phyloP scores from a whole-genome alignment of 768 basidiomycete species.

The Serendipita sp. region DNA sequence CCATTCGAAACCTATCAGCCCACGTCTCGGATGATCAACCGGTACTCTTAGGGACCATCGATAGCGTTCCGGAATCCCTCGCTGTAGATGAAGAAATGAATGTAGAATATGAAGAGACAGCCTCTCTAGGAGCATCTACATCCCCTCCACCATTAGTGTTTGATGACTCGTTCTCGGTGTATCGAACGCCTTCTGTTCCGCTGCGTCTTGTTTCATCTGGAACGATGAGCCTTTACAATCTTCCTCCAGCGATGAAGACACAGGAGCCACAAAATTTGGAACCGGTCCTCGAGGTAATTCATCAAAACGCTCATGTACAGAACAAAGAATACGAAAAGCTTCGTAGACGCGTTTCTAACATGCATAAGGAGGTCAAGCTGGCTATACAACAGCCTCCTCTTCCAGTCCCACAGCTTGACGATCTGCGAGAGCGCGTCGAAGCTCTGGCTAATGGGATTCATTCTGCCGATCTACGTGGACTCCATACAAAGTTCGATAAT shows the following conservation, averaged over 20 bases:
- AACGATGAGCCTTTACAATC: not conserved
- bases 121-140: too few relatives aligned
- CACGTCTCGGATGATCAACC: too few relatives aligned
- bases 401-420: conserved; percentile 2
- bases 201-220: not conserved
- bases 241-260: not conserved
- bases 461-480: not conserved
- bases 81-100: too few relatives aligned
- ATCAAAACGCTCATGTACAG: too few relatives aligned
- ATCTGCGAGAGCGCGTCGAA: not conserved
- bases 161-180: not conserved
- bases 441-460: not conserved
- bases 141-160: too few relatives aligned
- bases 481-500: not conserved
- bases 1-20: not conserved
- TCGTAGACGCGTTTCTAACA: not conserved
- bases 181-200: not conserved
- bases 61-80: too few relatives aligned
- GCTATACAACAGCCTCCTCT: conserved; percentile 1
- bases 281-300: too few relatives aligned
- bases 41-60: too few relatives aligned
- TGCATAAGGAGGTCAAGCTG: not conserved
- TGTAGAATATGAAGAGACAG: too few relatives aligned
- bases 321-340: not conserved
- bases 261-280: not conserved